Evolutionary conservation across 306 rosid species (phyloP), one percentile per base, ranked within the genome.

Genomic region (Fragaria ananassa): DNA sequence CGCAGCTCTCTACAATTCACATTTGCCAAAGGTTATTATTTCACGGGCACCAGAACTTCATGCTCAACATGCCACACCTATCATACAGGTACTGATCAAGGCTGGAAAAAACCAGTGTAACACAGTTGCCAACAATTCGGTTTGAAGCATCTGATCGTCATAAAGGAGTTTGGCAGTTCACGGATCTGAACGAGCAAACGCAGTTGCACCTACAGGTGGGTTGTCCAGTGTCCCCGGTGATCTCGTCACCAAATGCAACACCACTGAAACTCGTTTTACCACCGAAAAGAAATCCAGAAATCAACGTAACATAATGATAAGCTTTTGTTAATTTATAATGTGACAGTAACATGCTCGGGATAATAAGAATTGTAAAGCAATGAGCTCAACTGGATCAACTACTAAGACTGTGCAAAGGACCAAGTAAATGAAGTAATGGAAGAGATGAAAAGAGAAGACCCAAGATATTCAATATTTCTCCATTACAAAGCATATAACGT

Each of bases 401-500:
- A 18, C 23, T 53, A 53, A 53, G 6, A 25, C 23, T 19, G 58
- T 18, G 15, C 6, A 51, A 51, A 17, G n/a, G 57, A 19, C 27
- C 27, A 19, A 25, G 65, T 25, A 60, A 11, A 25, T 37, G 13
- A 2, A 58, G 31, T 25, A 58, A 11, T 58, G 65, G 29, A 2
- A 58, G 34, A 25, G 62, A 4, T 31, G 65, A 23, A 3, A 6
- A 12, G 5, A 57, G 70, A 18, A 46, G 18, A 9, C 2, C 2
- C 56, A 17, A 8, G 27, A 50, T 2, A 61, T 71, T 50, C 12
- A 64, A 71, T 44, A 72, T 31, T 42, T 42, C 67, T 41, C 70
- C 42, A 68, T 57, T 71, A 69, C 53, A 82, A 15, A 31, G 75
- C 18, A 77, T 13, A 68, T 19, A 68, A 45, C 61, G 61, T 78